These are phyloP conservation scores for Massospora cicadina DNA, from an alignment of 371 early-diverging fungal genomes.

Conservation along the genomic window DNA sequence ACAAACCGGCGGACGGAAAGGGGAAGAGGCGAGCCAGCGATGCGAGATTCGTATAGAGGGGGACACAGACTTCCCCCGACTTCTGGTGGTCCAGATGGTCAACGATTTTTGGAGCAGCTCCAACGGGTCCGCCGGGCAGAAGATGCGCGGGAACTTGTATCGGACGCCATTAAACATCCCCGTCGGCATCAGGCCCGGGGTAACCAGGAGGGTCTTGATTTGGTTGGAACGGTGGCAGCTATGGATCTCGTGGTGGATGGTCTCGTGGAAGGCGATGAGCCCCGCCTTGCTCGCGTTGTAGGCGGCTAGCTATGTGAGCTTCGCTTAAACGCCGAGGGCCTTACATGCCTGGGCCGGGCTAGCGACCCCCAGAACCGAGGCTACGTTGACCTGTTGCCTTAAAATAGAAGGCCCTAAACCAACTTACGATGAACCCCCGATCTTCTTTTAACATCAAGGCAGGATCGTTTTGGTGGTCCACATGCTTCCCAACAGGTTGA, in stretches of 20 bases:
- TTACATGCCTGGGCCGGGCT: slow-evolving; percentile 19
- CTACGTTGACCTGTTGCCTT: slow-evolving; percentile 18
- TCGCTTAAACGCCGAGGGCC: not conserved
- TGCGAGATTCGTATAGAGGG: not conserved
- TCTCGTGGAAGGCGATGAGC: slow-evolving; percentile 25
- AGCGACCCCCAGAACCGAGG: slow-evolving; percentile 25
- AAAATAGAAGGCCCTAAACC: not conserved
- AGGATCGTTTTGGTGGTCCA: slow-evolving; percentile 26
- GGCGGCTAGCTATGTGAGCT: slow-evolving; percentile 17
- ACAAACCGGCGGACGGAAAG: not conserved
- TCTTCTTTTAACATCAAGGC: slow-evolving; percentile 26
- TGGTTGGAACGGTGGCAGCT: slow-evolving; percentile 15
- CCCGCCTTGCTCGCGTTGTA: slow-evolving; percentile 41
- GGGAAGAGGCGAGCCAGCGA: not conserved
- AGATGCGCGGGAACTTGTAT: slow-evolving; percentile 18
- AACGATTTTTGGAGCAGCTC: not conserved
- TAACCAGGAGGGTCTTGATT: slow-evolving; percentile 19
- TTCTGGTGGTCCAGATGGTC: not conserved
- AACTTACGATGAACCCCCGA: slow-evolving; percentile 31
- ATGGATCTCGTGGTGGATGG: slow-evolving; percentile 28
- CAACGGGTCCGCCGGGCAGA: not conserved
- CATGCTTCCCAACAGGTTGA: slow-evolving; percentile 30
- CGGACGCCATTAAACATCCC: slow-evolving; percentile 28
- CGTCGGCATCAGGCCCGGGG: slow-evolving; percentile 27
- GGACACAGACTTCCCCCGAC: not conserved